Evolutionary conservation across 352 stramenopile species (phyloP).

Genomic region (Globisporangium viniferum): DNA sequence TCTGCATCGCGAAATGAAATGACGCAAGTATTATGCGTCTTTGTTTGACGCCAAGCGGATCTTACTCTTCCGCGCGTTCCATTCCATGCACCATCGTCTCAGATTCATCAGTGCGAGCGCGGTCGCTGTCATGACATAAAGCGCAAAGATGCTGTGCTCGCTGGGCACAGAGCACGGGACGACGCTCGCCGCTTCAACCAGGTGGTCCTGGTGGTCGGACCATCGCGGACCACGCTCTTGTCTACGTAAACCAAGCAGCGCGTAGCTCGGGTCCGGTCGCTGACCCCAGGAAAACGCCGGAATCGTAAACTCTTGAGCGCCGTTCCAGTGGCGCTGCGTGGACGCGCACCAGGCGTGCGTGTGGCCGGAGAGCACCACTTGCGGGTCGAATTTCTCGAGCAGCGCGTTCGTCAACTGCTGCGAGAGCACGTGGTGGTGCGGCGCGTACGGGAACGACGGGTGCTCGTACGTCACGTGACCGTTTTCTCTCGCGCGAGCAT

Average conservation of each 20-base stretch:
- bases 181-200: constrained; percentile 8
- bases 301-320: constrained; percentile 56
- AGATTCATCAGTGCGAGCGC: constrained; percentile 19
- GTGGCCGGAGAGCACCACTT: constrained; percentile 65
- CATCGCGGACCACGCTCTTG: neutral
- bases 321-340: constrained; percentile 21
- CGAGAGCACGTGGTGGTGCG: constrained; percentile 71
- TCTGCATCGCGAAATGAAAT: neutral
- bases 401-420: constrained; percentile 45
- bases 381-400: constrained; percentile 41
- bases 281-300: constrained; percentile 79
- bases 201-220: neutral
- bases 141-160: constrained; percentile 35
- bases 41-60: neutral
- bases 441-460: constrained; percentile 57
- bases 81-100: constrained; percentile 3
- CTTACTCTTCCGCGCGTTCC: neutral
- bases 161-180: constrained; percentile 32
- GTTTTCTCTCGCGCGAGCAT: constrained; percentile 35
- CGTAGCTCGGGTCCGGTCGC: constrained; percentile 76
- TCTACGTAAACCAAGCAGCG: constrained; percentile 34
- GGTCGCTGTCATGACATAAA: constrained; percentile 24
- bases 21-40: constrained; percentile 13
- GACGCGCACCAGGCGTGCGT: constrained; percentile 72
- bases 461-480: constrained; percentile 83